phyloP scores from a whole-genome alignment of 768 basidiomycete genomes.

The Phanerochaete carnosa region DNA sequence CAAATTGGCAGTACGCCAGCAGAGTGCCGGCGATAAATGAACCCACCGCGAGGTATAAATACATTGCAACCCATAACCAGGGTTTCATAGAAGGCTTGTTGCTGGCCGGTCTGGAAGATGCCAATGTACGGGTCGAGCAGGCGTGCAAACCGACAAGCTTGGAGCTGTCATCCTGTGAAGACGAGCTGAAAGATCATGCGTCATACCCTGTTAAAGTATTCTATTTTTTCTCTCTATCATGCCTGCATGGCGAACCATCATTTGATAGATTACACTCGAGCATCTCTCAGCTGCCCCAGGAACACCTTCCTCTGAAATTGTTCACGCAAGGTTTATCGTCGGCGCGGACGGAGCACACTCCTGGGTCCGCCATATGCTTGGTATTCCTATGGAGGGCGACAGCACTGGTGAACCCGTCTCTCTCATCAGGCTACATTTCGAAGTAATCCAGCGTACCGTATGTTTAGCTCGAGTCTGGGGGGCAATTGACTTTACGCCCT shows the following conservation, averaged over 20 bases:
- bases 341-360: constrained; percentile 56
- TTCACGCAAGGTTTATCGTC: constrained; percentile 71
- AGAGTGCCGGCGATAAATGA: background rate
- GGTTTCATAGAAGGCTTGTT: constrained; percentile 61
- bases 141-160: constrained; percentile 48
- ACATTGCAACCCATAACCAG: constrained; percentile 36
- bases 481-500: constrained; percentile 48
- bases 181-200: constrained; percentile 37
- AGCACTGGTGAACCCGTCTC: constrained; percentile 24
- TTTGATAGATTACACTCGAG: constrained; percentile 38
- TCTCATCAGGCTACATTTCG: background rate
- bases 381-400: constrained; percentile 36
- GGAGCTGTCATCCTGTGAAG: constrained; percentile 38
- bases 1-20: background rate
- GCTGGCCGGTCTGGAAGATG: constrained; percentile 45
- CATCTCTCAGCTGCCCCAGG: constrained; percentile 32
- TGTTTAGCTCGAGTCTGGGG: constrained; percentile 37
- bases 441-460: background rate
- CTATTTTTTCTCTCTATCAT: background rate
- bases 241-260: constrained; percentile 14
- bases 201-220: constrained; percentile 31
- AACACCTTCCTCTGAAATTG: constrained; percentile 45
- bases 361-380: constrained; percentile 34
- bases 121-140: constrained; percentile 47
- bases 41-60: constrained; percentile 30